phyloP scores from a whole-genome alignment of 345 rosid species.

The Trapa incisa region DNA sequence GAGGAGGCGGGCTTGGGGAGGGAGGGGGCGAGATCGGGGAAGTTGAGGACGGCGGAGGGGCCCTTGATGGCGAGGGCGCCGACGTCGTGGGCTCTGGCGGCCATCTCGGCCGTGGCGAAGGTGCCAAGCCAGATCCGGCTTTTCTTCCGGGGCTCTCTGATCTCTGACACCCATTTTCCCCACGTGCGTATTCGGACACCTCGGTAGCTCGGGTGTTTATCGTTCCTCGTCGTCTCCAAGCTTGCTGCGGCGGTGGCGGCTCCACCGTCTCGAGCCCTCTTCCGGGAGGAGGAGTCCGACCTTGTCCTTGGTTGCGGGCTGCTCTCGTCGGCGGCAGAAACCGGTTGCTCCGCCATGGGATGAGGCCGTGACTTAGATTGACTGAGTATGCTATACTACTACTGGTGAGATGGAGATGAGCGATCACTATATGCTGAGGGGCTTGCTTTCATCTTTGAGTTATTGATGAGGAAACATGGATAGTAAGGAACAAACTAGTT shows the following conservation, averaged over 20 bases:
- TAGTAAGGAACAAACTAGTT: too few relatives aligned
- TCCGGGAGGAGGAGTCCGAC: not conserved
- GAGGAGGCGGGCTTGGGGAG: slow-evolving; percentile 37
- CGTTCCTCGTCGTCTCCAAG: too few relatives aligned
- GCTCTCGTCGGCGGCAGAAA: not conserved
- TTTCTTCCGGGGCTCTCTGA: slow-evolving; percentile 56
- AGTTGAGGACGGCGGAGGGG: slow-evolving; percentile 34
- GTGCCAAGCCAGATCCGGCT: slow-evolving; percentile 58
- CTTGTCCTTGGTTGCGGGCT: not conserved
- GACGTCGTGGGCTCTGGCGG: slow-evolving; percentile 56
- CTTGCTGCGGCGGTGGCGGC: not conserved
- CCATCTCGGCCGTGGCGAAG: slow-evolving; percentile 51
- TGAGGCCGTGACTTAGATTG: too few relatives aligned
- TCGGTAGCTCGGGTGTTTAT: slow-evolving; percentile 31
- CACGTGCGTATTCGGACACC: slow-evolving; percentile 52
- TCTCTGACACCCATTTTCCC: slow-evolving; percentile 66
- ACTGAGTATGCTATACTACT: too few relatives aligned
- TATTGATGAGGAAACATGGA: too few relatives aligned
- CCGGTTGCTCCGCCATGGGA: too few relatives aligned
- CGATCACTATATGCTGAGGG: too few relatives aligned
- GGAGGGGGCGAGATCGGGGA: slow-evolving; percentile 32
- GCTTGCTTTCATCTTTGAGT: too few relatives aligned
- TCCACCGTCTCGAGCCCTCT: slow-evolving; percentile 6
- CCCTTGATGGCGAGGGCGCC: slow-evolving; percentile 45
- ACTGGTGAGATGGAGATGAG: too few relatives aligned